Conservation (phyloP, 1,284 basidiomycete species). For the Abortiporus biennis region DNA sequence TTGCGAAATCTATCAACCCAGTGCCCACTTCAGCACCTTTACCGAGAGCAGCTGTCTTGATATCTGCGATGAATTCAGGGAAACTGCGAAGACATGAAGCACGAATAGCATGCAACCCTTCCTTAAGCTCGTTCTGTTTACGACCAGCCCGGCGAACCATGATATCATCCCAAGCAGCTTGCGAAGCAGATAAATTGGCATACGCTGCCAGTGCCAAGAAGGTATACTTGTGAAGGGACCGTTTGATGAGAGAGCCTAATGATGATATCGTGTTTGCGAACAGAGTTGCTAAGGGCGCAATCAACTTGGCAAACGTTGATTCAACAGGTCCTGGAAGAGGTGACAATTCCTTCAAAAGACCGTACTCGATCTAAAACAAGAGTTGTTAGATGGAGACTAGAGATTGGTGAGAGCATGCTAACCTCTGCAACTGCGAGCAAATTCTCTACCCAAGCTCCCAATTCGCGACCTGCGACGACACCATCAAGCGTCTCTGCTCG, state of each 20-base stretch:
- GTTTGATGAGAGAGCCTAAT: constrained; percentile 67
- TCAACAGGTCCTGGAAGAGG: constrained; percentile 47
- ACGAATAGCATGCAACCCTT: constrained; percentile 56
- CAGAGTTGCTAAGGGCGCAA: constrained; percentile 55
- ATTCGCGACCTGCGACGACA: constrained; percentile 57
- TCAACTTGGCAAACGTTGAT: constrained; percentile 52
- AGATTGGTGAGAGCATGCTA: constrained; percentile 15
- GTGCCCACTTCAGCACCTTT: constrained; percentile 47
- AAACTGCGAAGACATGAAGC: constrained; percentile 71
- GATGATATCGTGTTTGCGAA: constrained; percentile 58
- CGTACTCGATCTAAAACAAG: constrained; percentile 53
- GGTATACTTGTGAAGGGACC: constrained; percentile 76
- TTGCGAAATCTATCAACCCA: constrained; percentile 56
- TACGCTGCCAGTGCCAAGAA: constrained; percentile 75
- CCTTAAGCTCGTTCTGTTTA: constrained; percentile 64
- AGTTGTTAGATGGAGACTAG: constrained; percentile 3
- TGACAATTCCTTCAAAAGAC: constrained; percentile 52
- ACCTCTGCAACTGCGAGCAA: constrained; percentile 61
- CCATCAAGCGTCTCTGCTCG: constrained; percentile 60
- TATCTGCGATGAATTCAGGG: constrained; percentile 72
- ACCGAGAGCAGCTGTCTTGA: constrained; percentile 54
- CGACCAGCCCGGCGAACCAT: constrained; percentile 39
- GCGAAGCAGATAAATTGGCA: constrained; percentile 44
- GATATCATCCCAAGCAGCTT: constrained; percentile 63
- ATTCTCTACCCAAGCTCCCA: constrained; percentile 60